phyloP scores from a whole-genome alignment of 78 protist genomes.

The Dictyostelium citrinum region DNA sequence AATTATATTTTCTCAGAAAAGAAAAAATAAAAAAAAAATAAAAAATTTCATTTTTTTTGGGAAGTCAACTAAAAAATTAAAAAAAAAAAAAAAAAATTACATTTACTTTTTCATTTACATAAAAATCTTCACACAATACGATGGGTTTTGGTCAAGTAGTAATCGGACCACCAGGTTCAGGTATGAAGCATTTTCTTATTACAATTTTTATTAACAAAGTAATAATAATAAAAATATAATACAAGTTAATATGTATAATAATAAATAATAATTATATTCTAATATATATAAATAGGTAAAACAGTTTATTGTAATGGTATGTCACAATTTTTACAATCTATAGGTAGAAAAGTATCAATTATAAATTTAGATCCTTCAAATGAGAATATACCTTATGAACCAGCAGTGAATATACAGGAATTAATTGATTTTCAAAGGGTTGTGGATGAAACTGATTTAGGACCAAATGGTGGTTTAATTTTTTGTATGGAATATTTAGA shows the following conservation, averaged over 20 bases:
- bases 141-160: constrained; percentile 93
- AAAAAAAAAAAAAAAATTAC: too few species aligned
- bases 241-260: constrained; percentile 28
- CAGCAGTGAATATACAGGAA: constrained; percentile 84
- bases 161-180: constrained; percentile 97
- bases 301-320: constrained; percentile 95
- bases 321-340: constrained; percentile 76
- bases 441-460: constrained; percentile 87
- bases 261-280: too few species aligned
- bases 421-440: constrained; percentile 80
- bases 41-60: too few species aligned
- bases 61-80: too few species aligned
- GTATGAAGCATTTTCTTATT: not conserved
- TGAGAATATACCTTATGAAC: constrained; percentile 88
- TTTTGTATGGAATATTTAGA: constrained; percentile 93
- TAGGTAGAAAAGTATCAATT: constrained; percentile 68
- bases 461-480: constrained; percentile 98
- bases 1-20: too few species aligned
- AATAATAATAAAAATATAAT: not conserved
- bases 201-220: not conserved
- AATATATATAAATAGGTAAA: constrained; percentile 79
- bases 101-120: too few species aligned
- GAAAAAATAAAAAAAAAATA: too few species aligned
- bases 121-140: too few species aligned
- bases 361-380: constrained; percentile 98